phyloP scores from a whole-genome alignment of 2,329 filamentous ascomycete species.

The Penicillium corylophilum region DNA sequence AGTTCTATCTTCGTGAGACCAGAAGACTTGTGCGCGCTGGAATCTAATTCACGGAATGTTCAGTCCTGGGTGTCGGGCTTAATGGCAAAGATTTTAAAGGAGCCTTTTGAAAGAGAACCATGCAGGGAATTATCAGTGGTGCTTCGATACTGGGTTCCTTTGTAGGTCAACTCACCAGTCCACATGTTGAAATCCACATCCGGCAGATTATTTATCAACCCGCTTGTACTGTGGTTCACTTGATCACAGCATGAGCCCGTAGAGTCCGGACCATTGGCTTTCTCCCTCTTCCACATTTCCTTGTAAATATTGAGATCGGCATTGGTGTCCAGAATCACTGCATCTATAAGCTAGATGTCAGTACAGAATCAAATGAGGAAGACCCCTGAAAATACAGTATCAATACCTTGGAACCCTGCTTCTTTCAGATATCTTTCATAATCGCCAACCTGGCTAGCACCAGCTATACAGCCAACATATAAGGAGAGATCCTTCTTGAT shows the following conservation, averaged over 20 bases:
- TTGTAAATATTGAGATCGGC: slow-evolving; percentile 8
- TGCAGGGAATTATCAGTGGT: background rate
- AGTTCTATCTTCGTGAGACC: background rate
- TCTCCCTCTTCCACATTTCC: slow-evolving; percentile 1
- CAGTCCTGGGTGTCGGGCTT: slow-evolving; percentile 3
- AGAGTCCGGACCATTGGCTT: background rate
- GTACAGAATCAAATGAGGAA: background rate
- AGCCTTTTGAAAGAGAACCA: background rate
- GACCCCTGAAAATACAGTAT: background rate
- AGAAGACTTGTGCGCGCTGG: background rate
- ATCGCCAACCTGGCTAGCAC: slow-evolving; percentile 53
- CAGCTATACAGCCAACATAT: slow-evolving; percentile 62
- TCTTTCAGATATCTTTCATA: slow-evolving; percentile 54
- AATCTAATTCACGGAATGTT: background rate
- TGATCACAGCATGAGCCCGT: slow-evolving; percentile 3
- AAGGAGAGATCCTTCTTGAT: slow-evolving; percentile 52
- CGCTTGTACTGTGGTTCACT: background rate
- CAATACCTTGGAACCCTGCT: slow-evolving; percentile 52
- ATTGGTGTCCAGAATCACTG: slow-evolving; percentile 5
- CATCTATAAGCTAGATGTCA: slow-evolving; percentile 1
- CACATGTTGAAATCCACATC: slow-evolving; percentile 7
- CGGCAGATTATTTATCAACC: background rate
- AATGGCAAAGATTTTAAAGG: slow-evolving; percentile 6
- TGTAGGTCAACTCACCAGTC: slow-evolving; percentile 3
- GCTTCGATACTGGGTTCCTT: background rate